These are phyloP conservation scores for Dryas integrifolia DNA, from an alignment of 331 rosid species.

Conservation along the genomic window DNA sequence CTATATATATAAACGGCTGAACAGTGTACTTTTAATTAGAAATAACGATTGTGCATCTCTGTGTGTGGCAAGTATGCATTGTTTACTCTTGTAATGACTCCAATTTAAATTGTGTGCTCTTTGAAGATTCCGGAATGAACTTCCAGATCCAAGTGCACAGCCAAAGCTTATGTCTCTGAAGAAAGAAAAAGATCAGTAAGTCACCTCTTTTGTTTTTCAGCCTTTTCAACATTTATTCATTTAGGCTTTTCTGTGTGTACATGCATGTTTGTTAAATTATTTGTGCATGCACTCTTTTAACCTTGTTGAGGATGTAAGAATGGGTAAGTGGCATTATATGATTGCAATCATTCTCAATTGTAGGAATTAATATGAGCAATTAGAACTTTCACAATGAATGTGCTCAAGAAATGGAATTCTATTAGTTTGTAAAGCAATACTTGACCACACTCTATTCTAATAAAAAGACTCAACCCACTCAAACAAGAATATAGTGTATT, in stretches of 20 bases:
- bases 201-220: conserved; percentile 20
- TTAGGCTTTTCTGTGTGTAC: background rate
- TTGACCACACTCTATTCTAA: too few relatives aligned
- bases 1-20: too few relatives aligned
- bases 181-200: conserved; percentile 93
- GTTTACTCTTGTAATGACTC: conserved; percentile 31
- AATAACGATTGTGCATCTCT: background rate
- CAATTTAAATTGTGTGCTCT: conserved; percentile 26
- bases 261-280: background rate
- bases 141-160: conserved; percentile 97
- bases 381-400: background rate
- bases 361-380: background rate
- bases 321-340: background rate
- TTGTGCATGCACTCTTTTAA: background rate
- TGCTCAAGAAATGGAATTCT: too few relatives aligned
- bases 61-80: background rate
- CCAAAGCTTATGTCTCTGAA: conserved; percentile 91
- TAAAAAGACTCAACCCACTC: too few relatives aligned
- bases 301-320: background rate
- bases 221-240: background rate
- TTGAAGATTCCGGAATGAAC: conserved; percentile 89
- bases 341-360: background rate
- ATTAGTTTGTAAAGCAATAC: too few relatives aligned
- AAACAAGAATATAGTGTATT: too few relatives aligned
- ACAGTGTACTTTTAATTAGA: background rate